Evolutionary conservation across 768 basidiomycete species (phyloP).

Genomic region (Tephrocybe sp.): DNA sequence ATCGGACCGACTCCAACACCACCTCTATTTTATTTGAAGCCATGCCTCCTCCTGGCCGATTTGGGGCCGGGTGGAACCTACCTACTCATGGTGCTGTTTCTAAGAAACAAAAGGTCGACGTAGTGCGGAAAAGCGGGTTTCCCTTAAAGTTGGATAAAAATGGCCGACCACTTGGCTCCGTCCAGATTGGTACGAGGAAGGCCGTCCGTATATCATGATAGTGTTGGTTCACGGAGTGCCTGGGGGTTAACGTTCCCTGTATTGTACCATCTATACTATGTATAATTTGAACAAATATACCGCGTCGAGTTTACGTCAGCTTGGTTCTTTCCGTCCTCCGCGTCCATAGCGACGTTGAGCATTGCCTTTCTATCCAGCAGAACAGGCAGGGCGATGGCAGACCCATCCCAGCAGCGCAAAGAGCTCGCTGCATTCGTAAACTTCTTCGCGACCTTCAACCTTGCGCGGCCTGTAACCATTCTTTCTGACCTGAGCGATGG

Average conservation of each 20-base stretch:
- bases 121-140: conserved; percentile 18
- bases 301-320: conserved; percentile 8
- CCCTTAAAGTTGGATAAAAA: conserved; percentile 38
- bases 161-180: conserved; percentile 32
- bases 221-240: too few relatives aligned
- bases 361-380: background rate
- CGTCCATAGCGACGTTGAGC: conserved; percentile 1
- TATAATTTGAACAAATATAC: too few relatives aligned
- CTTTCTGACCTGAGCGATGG: conserved; percentile 81
- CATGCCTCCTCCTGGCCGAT: conserved; percentile 35
- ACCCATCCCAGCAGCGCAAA: conserved; percentile 40
- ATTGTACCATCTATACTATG: too few relatives aligned
- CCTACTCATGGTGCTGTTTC: background rate
- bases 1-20: too few relatives aligned
- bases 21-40: conserved; percentile 38
- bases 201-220: conserved; percentile 7
- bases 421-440: conserved; percentile 82
- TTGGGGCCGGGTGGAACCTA: conserved; percentile 37
- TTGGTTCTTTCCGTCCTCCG: background rate
- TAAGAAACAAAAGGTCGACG: conserved; percentile 16
- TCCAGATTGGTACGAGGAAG: conserved; percentile 41
- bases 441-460: conserved; percentile 75
- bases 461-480: conserved; percentile 60
- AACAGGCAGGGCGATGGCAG: conserved; percentile 28
- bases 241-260: too few relatives aligned